These are phyloP conservation scores for Fusarium anthophilum DNA, from an alignment of 2,329 filamentous ascomycete genomes.

Conservation along the genomic window DNA sequence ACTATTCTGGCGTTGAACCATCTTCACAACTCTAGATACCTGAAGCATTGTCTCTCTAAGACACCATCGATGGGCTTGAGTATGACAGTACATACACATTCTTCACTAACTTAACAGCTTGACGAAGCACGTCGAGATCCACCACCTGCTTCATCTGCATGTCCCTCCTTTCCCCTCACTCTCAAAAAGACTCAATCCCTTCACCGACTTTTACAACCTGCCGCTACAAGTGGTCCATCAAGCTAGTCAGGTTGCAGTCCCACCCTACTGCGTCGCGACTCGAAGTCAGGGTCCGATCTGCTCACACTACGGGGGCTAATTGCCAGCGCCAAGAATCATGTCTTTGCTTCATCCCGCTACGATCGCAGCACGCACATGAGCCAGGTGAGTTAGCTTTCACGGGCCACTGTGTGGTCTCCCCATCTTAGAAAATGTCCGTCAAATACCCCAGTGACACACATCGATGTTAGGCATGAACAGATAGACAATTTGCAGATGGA, in stretches of 20 bases:
- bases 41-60: too few species aligned
- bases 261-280: slow-evolving; percentile 33
- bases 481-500: background rate
- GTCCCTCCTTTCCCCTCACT: slow-evolving; percentile 20
- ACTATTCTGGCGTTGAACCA: background rate
- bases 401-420: background rate
- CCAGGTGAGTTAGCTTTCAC: slow-evolving; percentile 2
- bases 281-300: slow-evolving; percentile 43
- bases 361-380: background rate
- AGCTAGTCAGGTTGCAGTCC: slow-evolving; percentile 37
- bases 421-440: background rate
- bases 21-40: background rate
- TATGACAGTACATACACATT: too few species aligned
- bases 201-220: slow-evolving; percentile 47
- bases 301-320: slow-evolving; percentile 20
- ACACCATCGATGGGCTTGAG: too few species aligned
- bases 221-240: slow-evolving; percentile 39
- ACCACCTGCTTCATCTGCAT: slow-evolving; percentile 24
- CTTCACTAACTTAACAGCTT: slow-evolving; percentile 18
- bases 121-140: slow-evolving; percentile 24
- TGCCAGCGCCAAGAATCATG: slow-evolving; percentile 17
- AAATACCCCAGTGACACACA: background rate
- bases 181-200: slow-evolving; percentile 30
- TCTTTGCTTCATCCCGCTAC: slow-evolving; percentile 33
- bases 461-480: background rate